A percentile compares a stretch with the other conserved stretches of the same genome.
phyloP scores from a whole-genome alignment of 179 eudicot species.

The Corrigiola litoralis region DNA sequence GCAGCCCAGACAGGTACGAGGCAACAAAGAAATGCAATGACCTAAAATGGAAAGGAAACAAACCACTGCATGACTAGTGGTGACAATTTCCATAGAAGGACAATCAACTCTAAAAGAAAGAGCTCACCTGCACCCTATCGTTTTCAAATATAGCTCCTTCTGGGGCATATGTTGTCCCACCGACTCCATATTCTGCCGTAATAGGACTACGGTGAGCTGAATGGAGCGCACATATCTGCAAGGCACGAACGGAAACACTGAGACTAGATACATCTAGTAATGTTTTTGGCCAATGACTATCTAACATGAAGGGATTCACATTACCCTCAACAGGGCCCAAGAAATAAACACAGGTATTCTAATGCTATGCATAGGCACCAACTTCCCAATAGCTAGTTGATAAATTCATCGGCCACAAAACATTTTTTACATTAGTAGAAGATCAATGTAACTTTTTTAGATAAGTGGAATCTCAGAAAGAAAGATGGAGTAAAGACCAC shows the following conservation, averaged over 20 bases:
- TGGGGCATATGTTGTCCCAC: constrained; percentile 97
- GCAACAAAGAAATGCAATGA: background rate
- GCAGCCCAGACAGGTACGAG: background rate
- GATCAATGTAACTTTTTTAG: no score
- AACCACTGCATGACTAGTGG: background rate
- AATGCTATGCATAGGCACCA: background rate
- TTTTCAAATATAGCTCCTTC: constrained; percentile 75
- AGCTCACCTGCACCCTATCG: constrained; percentile 52
- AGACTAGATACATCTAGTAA: background rate
- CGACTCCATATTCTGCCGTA: constrained; percentile 61
- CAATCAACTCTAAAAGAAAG: constrained; percentile 1
- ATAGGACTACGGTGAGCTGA: constrained; percentile 53
- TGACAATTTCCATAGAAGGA: background rate
- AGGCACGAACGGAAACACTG: background rate
- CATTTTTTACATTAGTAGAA: background rate
- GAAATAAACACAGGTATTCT: no score
- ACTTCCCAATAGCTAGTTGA: background rate
- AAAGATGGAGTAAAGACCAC: no score
- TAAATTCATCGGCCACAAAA: constrained; percentile 1
- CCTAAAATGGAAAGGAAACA: background rate
- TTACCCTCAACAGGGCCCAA: background rate
- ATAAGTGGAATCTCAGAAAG: no score
- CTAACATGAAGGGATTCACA: background rate
- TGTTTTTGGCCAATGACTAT: background rate
- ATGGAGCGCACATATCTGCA: constrained; percentile 82